These are phyloP conservation scores for Caloboletus firmus DNA, from an alignment of 1,284 basidiomycete genomes.

Conservation along the genomic window DNA sequence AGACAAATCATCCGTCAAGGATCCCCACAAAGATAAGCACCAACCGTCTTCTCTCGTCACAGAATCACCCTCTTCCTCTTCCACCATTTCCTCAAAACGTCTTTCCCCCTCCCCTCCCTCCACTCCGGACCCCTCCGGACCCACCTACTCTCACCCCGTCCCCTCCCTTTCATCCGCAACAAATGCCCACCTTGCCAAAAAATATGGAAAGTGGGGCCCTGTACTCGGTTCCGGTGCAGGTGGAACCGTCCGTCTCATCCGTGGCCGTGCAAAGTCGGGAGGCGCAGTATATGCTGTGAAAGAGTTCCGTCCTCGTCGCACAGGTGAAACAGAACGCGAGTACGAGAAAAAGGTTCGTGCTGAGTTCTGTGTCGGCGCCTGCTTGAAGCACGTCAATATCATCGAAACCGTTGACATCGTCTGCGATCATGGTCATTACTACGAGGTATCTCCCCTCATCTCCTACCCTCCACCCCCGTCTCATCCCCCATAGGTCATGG, in stretches of 20 bases:
- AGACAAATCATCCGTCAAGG: constrained; percentile 17
- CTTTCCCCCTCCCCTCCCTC: constrained; percentile 31
- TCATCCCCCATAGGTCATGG: constrained; percentile 80
- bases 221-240: constrained; percentile 95
- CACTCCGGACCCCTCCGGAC: constrained; percentile 32
- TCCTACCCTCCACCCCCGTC: background rate
- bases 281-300: constrained; percentile 93
- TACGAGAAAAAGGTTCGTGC: constrained; percentile 99
- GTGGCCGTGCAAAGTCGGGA: constrained; percentile 77
- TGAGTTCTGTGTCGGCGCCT: constrained; percentile 97
- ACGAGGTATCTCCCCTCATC: constrained; percentile 67
- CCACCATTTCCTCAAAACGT: constrained; percentile 27
- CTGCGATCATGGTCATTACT: constrained; percentile 96
- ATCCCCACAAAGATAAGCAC: constrained; percentile 17
- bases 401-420: constrained; percentile 99
- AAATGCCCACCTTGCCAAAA: constrained; percentile 92
- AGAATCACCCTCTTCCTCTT: constrained; percentile 38
- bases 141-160: constrained; percentile 36
- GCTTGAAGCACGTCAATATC: constrained; percentile 94
- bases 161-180: constrained; percentile 75
- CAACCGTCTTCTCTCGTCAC: constrained; percentile 8
- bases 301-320: constrained; percentile 89
- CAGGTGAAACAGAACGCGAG: constrained; percentile 90
- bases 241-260: constrained; percentile 96
- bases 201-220: constrained; percentile 99